Percentiles rank a stretch among this genome's conserved stretches.
These are phyloP conservation scores for Ceratocystis cubensis DNA, from an alignment of 2,329 filamentous ascomycete species.

Conservation along the genomic window DNA sequence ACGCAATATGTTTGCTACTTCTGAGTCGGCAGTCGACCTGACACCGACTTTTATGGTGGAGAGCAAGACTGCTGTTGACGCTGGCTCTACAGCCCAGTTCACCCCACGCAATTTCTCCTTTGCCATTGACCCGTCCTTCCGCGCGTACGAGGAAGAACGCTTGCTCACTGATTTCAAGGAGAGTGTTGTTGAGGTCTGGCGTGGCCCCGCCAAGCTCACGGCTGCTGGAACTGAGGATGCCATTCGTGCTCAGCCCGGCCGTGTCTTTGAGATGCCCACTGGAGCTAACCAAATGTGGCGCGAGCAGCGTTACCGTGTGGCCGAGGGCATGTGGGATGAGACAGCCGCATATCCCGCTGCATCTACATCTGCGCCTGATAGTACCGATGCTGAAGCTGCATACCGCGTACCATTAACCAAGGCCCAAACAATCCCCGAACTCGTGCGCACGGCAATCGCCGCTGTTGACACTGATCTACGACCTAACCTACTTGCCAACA, in stretches of 20 bases:
- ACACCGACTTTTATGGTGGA: slow-evolving; percentile 79
- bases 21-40: slow-evolving; percentile 55
- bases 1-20: slow-evolving; percentile 56
- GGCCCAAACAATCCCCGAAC: slow-evolving; percentile 67
- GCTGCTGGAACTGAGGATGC: slow-evolving; percentile 62
- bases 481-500: slow-evolving; percentile 69
- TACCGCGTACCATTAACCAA: slow-evolving; percentile 41
- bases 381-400: not conserved
- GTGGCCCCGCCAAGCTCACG: slow-evolving; percentile 57
- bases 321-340: slow-evolving; percentile 85
- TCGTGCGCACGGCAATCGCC: slow-evolving; percentile 65
- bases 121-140: slow-evolving; percentile 56
- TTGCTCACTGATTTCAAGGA: slow-evolving; percentile 95
- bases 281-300: slow-evolving; percentile 94
- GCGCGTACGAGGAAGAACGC: slow-evolving; percentile 76
- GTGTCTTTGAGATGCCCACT: slow-evolving; percentile 93
- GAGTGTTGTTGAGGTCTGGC: slow-evolving; percentile 89
- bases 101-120: slow-evolving; percentile 57
- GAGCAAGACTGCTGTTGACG: slow-evolving; percentile 80
- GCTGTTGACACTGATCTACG: slow-evolving; percentile 83
- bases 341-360: slow-evolving; percentile 50
- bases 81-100: slow-evolving; percentile 64
- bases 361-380: not conserved
- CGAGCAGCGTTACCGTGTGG: slow-evolving; percentile 70
- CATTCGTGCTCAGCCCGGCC: slow-evolving; percentile 58